These are phyloP conservation scores for Naegleria gruberi DNA, from an alignment of 208 protist genomes.

Conservation along the genomic window DNA sequence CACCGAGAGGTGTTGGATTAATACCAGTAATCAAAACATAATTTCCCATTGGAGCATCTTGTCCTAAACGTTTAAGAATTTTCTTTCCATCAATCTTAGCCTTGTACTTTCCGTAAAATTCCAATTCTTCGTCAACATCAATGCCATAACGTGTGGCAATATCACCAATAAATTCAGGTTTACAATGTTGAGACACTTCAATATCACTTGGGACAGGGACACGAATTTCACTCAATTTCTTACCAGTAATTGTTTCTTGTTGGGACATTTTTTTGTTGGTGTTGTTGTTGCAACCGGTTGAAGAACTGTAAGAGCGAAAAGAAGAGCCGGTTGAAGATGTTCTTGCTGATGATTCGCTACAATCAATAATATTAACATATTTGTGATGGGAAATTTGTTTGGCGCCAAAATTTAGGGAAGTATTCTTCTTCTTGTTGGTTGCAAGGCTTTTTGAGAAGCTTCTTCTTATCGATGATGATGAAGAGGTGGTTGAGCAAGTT, in stretches of 20 bases:
- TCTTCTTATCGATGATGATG: too few relatives aligned
- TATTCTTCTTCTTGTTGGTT: too few relatives aligned
- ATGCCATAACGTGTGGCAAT: conserved; percentile 20
- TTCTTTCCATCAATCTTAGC: conserved; percentile 25
- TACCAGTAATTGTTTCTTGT: neutral
- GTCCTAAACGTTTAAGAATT: neutral
- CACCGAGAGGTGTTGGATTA: conserved; percentile 24
- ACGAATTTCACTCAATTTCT: neutral
- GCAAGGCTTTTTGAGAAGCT: too few relatives aligned
- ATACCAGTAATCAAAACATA: conserved; percentile 28
- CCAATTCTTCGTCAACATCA: conserved; percentile 14
- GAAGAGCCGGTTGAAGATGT: too few relatives aligned
- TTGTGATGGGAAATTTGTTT: too few relatives aligned
- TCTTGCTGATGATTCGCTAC: too few relatives aligned
- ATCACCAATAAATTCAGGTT: conserved; percentile 6
- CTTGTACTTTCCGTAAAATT: conserved; percentile 18
- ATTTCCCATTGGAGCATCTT: conserved; percentile 20
- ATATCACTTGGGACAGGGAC: conserved; percentile 24
- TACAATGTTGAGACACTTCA: conserved; percentile 19
- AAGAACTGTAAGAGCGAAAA: too few relatives aligned
- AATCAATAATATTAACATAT: too few relatives aligned
- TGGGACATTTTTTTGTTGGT: conserved; percentile 10
- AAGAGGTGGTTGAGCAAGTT: too few relatives aligned
- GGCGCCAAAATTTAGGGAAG: too few relatives aligned
- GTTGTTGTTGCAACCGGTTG: too few relatives aligned